Percentiles rank a stretch among this genome's conserved stretches.
Evolutionary conservation across 1,284 basidiomycete species (phyloP).

Genomic region (Malassezia equina): DNA sequence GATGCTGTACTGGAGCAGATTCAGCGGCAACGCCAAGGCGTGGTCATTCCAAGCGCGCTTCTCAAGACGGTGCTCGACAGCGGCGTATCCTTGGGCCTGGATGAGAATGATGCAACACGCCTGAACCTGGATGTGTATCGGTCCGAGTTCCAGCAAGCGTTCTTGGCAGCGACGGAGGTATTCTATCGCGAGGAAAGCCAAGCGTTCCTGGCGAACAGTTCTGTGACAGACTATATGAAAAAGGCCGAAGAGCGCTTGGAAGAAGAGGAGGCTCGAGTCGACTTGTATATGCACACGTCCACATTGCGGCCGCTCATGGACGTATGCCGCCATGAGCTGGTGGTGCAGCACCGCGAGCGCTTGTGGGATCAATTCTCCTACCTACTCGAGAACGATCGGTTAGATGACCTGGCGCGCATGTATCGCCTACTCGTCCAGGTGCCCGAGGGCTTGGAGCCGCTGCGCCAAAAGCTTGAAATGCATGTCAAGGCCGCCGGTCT

Average conservation of each 20-base stretch:
- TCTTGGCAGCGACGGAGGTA: slow-evolving; percentile 74
- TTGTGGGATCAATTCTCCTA: slow-evolving; percentile 93
- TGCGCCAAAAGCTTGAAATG: slow-evolving; percentile 83
- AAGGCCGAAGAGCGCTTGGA: slow-evolving; percentile 83
- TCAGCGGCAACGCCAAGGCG: slow-evolving; percentile 85
- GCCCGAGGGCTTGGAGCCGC: slow-evolving; percentile 76
- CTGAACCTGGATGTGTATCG: slow-evolving; percentile 89
- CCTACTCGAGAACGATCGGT: slow-evolving; percentile 82
- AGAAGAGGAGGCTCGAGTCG: slow-evolving; percentile 91
- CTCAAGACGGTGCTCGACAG: slow-evolving; percentile 95
- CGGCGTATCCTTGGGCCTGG: slow-evolving; percentile 73
- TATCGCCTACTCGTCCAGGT: slow-evolving; percentile 84
- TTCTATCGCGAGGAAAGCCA: slow-evolving; percentile 89
- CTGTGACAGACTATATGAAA: slow-evolving; percentile 90
- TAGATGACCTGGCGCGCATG: slow-evolving; percentile 74
- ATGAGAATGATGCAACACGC: slow-evolving; percentile 79
- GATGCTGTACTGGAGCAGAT: slow-evolving; percentile 79
- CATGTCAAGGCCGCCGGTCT: slow-evolving; percentile 86
- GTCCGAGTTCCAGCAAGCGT: slow-evolving; percentile 78
- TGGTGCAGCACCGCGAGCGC: slow-evolving; percentile 71
- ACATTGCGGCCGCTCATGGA: slow-evolving; percentile 56
- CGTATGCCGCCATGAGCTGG: slow-evolving; percentile 85
- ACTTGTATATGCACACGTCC: slow-evolving; percentile 74
- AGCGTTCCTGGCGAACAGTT: slow-evolving; percentile 77
- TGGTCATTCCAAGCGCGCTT: slow-evolving; percentile 80